Conservation (phyloP, 805 yeast species). For the Ogataea nitratoaversa region DNA sequence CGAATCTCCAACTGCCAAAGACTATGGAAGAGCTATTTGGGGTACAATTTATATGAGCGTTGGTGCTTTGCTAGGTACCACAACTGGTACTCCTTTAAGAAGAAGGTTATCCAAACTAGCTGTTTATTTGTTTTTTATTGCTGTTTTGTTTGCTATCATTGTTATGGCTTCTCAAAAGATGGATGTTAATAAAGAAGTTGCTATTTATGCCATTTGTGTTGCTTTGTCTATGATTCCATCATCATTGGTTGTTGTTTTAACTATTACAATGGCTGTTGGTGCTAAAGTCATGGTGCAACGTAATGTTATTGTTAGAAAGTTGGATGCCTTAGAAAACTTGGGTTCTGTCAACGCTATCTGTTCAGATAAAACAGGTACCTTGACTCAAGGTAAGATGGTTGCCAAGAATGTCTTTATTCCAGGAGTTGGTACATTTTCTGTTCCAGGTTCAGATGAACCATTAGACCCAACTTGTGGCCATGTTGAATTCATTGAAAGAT, state of each 20-base stretch:
- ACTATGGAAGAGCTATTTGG: constrained; percentile 41
- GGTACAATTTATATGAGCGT: constrained; percentile 49
- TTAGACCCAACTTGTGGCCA: constrained; percentile 61
- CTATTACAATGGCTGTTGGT: constrained; percentile 85
- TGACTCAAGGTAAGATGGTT: constrained; percentile 78
- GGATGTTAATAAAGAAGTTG: constrained; percentile 72
- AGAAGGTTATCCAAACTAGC: constrained; percentile 75
- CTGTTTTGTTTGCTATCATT: constrained; percentile 81
- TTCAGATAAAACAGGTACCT: constrained; percentile 80
- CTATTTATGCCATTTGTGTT: constrained; percentile 84
- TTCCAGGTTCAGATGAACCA: constrained; percentile 54
- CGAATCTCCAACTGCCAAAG: constrained; percentile 42
- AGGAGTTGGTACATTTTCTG: constrained; percentile 50
- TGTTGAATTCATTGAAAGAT: constrained; percentile 30
- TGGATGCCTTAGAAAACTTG: constrained; percentile 73
- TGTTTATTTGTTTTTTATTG: constrained; percentile 62
- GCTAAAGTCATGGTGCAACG: constrained; percentile 67
- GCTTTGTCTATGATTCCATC: constrained; percentile 81
- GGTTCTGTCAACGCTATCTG: constrained; percentile 79
- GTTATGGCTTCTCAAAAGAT: constrained; percentile 83
- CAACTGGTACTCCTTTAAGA: constrained; percentile 79
- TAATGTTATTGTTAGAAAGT: constrained; percentile 69
- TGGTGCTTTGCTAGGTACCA: constrained; percentile 71
- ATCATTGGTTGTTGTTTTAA: constrained; percentile 70
- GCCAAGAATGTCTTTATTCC: constrained; percentile 70